Base-by-base conservation (phyloP, 1,139 yeast species). In the Sugiyamaella castrensis region DNA sequence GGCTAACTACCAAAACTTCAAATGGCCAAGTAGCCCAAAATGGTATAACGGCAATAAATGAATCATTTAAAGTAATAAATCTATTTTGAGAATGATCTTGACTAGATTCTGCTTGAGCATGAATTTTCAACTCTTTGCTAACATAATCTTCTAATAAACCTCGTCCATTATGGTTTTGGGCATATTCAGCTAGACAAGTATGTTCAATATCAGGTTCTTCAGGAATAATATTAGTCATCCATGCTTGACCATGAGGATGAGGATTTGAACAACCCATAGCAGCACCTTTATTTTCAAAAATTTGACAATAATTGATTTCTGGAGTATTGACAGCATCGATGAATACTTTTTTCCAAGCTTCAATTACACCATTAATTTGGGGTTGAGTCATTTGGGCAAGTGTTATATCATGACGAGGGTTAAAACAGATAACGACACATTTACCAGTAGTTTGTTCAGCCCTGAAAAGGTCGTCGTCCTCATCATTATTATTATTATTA, bases 21-120 rank as follows among this genome's bases (percentile, higher is more conserved):
- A 82, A 84, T 7, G 92, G 92, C 91, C 92, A 84, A 43, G 81
- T 74, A 3, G 91, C 92, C 92, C 92, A 84, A 67, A 80, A 84
- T 43, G 92, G 91, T 11, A 84, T 88, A 12, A 84, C 81, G n/a
- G 78, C 86, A 34, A 84, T 61, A 56, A 84, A 84, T 1, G 81
- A 72, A 54, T 79, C 86, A 61, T 84, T 84, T 52, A 77, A 74
- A 29, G 75, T 71, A 8, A 84, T 82, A 38, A 82, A 60, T 53
- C 92, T 75, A 38, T 55, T 50, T 29, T 59, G 50, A 10, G 56
- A 44, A 15, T 57, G 60, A 24, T 54, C 59, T n/a, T 53, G 46
- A 12, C 53, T 34, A 48, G 71, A 72, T 27, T 40, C 46, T 10
- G 43, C 42, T 27, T 29, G 37, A 19, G 40, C 35, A 52, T 66